Evolutionary conservation across 1,284 basidiomycete species (phyloP), one percentile per base, ranked within the genome.

Genomic region (Cutaneotrichosporon sp.): DNA sequence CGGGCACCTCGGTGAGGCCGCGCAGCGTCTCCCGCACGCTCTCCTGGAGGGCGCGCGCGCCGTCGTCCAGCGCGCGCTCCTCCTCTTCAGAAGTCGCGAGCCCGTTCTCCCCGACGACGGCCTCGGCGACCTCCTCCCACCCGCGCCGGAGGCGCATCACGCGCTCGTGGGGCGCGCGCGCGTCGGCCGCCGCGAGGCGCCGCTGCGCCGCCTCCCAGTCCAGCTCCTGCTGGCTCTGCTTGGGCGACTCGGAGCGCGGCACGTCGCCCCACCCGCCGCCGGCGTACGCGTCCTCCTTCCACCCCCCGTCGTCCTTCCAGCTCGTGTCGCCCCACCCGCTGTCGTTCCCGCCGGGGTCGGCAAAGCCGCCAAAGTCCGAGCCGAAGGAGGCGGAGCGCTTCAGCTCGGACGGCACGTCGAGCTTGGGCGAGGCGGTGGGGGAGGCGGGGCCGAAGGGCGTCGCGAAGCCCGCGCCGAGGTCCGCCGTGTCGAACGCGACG

Each of bases 121-220:
- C 56, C 0, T 61, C 59, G 6, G 72, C 70, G 3, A 77, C 65
- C 43, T 72, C 71, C 38, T 69, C 72, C 79, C 79, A 80, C 13
- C 64, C 69, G 18, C 67, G 66, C 51, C 67, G 66, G 27, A 80
- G 59, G 20, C 52, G 52, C 22, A 70, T 65, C 8, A 79, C 60
- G 58, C 70, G 69, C 20, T 76, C 77, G 13, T 63, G 60, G 9
- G 79, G 79, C 69, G 69, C 73, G 60, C 73, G 61, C 42, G 72
- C 65, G 47, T 76, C 67, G 25, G 66, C 63, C 6, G 73, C 29
- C 27, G 63, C 56, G 11, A 77, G 70, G 24, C 64, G 63, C 52
- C 71, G 53, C 63, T 76, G 77, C 1, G 72, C 77, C 18, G 64
- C 65, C 57, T 75, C 75, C 77, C 77, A 79, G 54, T 75, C 73